phyloP scores from a whole-genome alignment of 441 rosid genomes.

The Euphorbia schlechtendalii region DNA sequence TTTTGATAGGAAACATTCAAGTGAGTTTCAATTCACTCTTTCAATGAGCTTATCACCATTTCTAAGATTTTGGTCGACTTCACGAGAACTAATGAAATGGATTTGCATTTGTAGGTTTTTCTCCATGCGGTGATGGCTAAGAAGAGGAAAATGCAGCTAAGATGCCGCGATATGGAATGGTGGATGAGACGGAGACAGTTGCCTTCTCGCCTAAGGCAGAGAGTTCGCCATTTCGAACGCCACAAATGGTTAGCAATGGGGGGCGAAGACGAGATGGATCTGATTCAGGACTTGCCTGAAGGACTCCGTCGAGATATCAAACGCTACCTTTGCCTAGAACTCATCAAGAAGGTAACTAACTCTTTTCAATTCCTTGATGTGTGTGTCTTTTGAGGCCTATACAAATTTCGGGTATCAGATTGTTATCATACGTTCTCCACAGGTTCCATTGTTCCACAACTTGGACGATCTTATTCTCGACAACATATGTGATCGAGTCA shows the following conservation, averaged over 20 bases:
- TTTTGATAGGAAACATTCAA: constrained; percentile 65
- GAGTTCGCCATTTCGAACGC: constrained; percentile 58
- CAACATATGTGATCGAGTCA: constrained; percentile 59
- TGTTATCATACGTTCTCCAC: neutral
- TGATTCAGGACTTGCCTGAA: constrained; percentile 56
- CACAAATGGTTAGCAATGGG: constrained; percentile 52
- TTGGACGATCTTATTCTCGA: constrained; percentile 58
- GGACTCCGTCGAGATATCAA: constrained; percentile 67
- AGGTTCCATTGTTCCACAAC: constrained; percentile 63
- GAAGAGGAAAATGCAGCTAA: constrained; percentile 54
- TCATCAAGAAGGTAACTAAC: no score
- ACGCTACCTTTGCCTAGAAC: constrained; percentile 58
- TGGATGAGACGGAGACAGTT: constrained; percentile 69
- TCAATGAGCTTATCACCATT: neutral
- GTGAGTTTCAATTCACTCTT: constrained; percentile 19
- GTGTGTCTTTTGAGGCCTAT: no score
- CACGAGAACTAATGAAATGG: neutral
- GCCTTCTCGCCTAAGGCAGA: constrained; percentile 45
- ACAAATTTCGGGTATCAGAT: no score
- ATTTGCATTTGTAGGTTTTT: constrained; percentile 47
- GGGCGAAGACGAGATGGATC: constrained; percentile 53
- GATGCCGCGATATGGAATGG: constrained; percentile 66
- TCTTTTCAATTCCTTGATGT: no score
- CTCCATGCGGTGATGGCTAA: constrained; percentile 60
- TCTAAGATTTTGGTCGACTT: neutral